Evolutionary conservation across 371 early-diverging fungal genomes (phyloP).

Genomic region (Apophysomyces sp.): DNA sequence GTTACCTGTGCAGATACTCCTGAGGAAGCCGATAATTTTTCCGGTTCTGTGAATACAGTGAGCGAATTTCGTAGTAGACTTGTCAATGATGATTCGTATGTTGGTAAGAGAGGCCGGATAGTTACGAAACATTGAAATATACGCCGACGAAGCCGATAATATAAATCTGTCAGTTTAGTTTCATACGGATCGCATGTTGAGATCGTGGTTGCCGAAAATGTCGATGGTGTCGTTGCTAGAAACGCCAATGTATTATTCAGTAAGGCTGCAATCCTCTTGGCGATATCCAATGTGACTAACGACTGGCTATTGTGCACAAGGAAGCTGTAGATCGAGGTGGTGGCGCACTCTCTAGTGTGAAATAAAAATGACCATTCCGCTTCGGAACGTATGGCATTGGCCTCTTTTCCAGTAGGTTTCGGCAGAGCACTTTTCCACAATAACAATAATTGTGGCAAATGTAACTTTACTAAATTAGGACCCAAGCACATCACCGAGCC

Average conservation of each 20-base stretch:
- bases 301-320: conserved; percentile 67
- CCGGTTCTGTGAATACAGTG: conserved; percentile 57
- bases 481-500: conserved; percentile 81
- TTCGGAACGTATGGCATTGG: conserved; percentile 58
- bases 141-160: conserved; percentile 61
- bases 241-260: conserved; percentile 76
- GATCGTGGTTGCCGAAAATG: conserved; percentile 41
- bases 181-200: conserved; percentile 43
- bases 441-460: conserved; percentile 75
- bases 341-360: conserved; percentile 68
- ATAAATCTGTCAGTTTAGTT: conserved; percentile 59
- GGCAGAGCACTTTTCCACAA: conserved; percentile 72
- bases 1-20: conserved; percentile 53
- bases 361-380: conserved; percentile 69
- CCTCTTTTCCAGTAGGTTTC: conserved; percentile 60
- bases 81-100: conserved; percentile 65
- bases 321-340: conserved; percentile 73
- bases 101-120: conserved; percentile 59
- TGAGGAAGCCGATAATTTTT: conserved; percentile 50
- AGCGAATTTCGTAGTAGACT: conserved; percentile 57
- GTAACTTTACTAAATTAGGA: conserved; percentile 77
- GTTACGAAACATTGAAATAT: conserved; percentile 75
- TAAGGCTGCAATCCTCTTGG: conserved; percentile 79
- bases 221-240: conserved; percentile 57
- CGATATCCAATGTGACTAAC: conserved; percentile 72